Percentiles rank a stretch among this genome's conserved stretches.
Evolutionary conservation across 306 rosid species (phyloP).

Genomic region (Ormosia semicastrata): DNA sequence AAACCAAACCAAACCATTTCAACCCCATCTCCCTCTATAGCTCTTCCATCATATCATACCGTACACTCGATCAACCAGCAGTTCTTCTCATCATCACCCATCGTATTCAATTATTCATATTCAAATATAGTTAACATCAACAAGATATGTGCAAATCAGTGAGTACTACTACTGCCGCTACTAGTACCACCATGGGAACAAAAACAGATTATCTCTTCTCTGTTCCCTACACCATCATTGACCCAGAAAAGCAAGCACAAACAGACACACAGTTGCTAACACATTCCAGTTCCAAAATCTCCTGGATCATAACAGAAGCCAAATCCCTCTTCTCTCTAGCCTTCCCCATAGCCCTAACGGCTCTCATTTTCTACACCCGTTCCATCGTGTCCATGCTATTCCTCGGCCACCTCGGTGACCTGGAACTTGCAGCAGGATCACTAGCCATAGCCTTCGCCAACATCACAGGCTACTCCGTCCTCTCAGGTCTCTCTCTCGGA

Average conservation of each 20-base stretch:
- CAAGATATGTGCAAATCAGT: constrained; percentile 17
- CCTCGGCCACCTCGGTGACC: constrained; percentile 71
- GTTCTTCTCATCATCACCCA: no score
- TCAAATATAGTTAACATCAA: background rate
- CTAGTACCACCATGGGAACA: background rate
- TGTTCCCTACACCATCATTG: background rate
- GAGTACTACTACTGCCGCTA: background rate
- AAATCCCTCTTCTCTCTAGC: constrained; percentile 58
- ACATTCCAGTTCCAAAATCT: background rate
- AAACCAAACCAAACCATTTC: background rate
- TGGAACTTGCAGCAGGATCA: constrained; percentile 70
- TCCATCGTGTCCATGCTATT: constrained; percentile 81
- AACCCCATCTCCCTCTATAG: no score
- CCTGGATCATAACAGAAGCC: constrained; percentile 36
- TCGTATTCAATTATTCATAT: no score
- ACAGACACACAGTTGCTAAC: background rate
- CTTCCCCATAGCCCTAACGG: constrained; percentile 64
- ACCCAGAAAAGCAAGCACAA: constrained; percentile 6
- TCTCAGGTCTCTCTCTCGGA: constrained; percentile 77
- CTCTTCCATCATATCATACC: no score
- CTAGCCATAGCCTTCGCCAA: constrained; percentile 89
- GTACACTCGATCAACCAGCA: background rate
- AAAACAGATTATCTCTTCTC: constrained; percentile 5
- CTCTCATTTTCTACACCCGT: constrained; percentile 78
- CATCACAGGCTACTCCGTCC: constrained; percentile 84